Evolutionary conservation across 2,329 filamentous ascomycete species (phyloP).

Genomic region (Lasiodiplodia sp.): DNA sequence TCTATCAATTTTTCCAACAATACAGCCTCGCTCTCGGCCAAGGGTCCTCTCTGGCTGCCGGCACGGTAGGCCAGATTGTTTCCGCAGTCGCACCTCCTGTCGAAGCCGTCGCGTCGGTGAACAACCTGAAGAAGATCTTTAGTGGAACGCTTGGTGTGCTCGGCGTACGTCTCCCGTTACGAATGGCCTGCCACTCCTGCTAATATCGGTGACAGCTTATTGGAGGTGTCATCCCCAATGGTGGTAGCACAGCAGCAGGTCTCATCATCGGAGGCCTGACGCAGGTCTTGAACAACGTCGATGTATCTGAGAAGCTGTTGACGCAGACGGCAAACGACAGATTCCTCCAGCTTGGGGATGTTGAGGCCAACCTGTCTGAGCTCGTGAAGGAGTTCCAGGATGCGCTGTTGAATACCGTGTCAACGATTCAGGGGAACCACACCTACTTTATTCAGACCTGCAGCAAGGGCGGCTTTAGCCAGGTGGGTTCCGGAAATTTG

Average conservation of each 20-base stretch:
- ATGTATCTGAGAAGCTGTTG: slow-evolving; percentile 20
- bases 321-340: slow-evolving; percentile 9
- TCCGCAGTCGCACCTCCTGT: slow-evolving; percentile 8
- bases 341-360: slow-evolving; percentile 6
- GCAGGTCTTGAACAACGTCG: slow-evolving; percentile 13
- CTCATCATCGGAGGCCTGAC: slow-evolving; percentile 15
- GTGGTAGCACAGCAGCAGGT: slow-evolving; percentile 11
- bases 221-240: slow-evolving; percentile 10
- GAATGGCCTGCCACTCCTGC: background rate
- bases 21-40: slow-evolving; percentile 4
- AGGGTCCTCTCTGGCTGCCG: background rate
- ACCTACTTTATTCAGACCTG: slow-evolving; percentile 4
- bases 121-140: slow-evolving; percentile 11
- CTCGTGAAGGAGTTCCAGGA: slow-evolving; percentile 11
- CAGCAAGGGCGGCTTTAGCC: slow-evolving; percentile 10
- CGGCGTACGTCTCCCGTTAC: background rate
- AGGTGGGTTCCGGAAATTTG: background rate
- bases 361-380: slow-evolving; percentile 10
- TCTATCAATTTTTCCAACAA: slow-evolving; percentile 16
- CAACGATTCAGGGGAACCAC: slow-evolving; percentile 14
- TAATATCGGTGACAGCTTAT: background rate
- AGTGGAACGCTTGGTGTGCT: slow-evolving; percentile 11
- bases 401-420: slow-evolving; percentile 5
- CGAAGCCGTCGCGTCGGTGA: slow-evolving; percentile 9
- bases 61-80: slow-evolving; percentile 15